Evolutionary conservation across 306 rosid species (phyloP).

Genomic region (Prunus mongolica): DNA sequence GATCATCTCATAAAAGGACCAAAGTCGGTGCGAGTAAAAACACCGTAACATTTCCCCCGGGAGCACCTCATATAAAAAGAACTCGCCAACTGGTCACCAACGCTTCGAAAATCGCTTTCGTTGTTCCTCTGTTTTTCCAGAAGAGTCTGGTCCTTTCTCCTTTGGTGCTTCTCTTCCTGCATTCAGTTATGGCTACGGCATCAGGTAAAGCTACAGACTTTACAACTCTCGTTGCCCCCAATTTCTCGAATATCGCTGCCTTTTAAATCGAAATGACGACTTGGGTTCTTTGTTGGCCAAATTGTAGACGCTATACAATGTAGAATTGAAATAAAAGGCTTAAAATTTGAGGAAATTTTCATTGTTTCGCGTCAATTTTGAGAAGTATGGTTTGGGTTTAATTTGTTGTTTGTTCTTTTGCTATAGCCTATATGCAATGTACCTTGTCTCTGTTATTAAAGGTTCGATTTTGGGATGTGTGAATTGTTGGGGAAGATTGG

Average conservation of each 20-base stretch:
- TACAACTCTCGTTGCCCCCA: background rate
- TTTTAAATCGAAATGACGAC: background rate
- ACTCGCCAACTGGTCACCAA: background rate
- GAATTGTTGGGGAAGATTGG: background rate
- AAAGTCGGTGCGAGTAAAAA: too few species aligned
- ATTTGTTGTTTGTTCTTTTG: too few species aligned
- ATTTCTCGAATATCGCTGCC: background rate
- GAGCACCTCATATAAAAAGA: background rate
- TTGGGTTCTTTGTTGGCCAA: background rate
- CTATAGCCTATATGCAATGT: too few species aligned
- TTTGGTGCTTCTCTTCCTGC: background rate
- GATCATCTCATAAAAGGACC: too few species aligned
- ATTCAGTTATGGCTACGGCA: conserved; percentile 37
- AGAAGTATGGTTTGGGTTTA: too few species aligned
- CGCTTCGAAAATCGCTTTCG: background rate
- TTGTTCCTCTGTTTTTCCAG: background rate
- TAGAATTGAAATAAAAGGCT: background rate
- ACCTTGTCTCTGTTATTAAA: too few species aligned
- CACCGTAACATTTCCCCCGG: too few species aligned
- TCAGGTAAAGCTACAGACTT: conserved; percentile 16
- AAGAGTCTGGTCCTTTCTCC: background rate
- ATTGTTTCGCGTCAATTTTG: background rate
- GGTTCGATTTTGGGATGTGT: background rate
- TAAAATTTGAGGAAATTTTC: background rate
- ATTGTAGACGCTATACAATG: background rate